Evolutionary conservation across 1,139 yeast species (phyloP).

Genomic region (Debaryomyces sp.): DNA sequence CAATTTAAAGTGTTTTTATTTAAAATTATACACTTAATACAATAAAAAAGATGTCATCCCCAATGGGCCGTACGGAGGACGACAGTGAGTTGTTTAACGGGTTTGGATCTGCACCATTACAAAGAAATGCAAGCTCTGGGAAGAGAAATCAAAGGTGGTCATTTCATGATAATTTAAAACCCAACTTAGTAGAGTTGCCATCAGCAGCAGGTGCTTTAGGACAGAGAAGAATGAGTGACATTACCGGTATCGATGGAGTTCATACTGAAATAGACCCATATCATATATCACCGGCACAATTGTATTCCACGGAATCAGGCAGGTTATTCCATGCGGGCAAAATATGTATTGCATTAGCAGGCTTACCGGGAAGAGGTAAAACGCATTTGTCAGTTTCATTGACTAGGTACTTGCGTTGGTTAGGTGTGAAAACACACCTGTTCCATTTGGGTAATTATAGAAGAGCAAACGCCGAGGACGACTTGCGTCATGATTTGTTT

Average conservation of each 20-base stretch:
- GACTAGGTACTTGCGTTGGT: conserved; percentile 89
- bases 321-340: conserved; percentile 94
- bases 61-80: conserved; percentile 26
- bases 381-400: conserved; percentile 90
- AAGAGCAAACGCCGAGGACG: conserved; percentile 56
- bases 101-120: conserved; percentile 42
- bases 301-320: conserved; percentile 89
- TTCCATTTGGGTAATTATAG: conserved; percentile 95
- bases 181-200: conserved; percentile 40
- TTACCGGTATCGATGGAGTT: conserved; percentile 53
- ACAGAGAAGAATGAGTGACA: conserved; percentile 43
- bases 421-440: conserved; percentile 90
- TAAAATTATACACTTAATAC: neutral
- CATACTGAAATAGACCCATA: conserved; percentile 54
- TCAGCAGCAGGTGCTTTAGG: conserved; percentile 24
- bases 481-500: conserved; percentile 72
- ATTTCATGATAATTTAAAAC: conserved; percentile 40
- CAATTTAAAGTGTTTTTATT: neutral
- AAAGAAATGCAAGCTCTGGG: conserved; percentile 26
- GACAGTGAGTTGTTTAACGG: conserved; percentile 43
- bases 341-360: conserved; percentile 85
- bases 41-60: neutral
- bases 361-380: conserved; percentile 95
- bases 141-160: conserved; percentile 49
- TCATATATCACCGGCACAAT: conserved; percentile 78